Base-by-base conservation (phyloP, 1,284 basidiomycete species). In the Gymnopus androsaceus region DNA sequence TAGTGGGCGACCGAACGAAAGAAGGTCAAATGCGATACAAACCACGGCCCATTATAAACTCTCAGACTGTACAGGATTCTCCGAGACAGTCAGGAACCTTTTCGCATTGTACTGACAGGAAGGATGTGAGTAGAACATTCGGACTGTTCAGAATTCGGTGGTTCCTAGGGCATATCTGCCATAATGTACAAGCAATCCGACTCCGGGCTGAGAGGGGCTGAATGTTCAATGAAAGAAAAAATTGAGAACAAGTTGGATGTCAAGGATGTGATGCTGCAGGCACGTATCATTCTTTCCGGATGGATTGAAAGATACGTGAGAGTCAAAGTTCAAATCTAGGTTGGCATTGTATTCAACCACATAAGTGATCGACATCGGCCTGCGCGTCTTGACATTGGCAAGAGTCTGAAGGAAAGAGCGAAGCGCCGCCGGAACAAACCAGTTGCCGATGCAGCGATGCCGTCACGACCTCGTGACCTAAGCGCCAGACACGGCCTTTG, bases 161-260 rank as follows among this genome's bases (percentile, higher is more conserved):
- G 46, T 48, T 34, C 46, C 46, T 46, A 31, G 30, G 17, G 17
- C n/a, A n/a, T n/a, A n/a, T n/a, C n/a, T n/a, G n/a, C n/a, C n/a
- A n/a, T n/a, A n/a, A n/a, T n/a, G n/a, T n/a, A n/a, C n/a, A n/a
- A n/a, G n/a, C n/a, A n/a, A n/a, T n/a, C n/a, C n/a, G n/a, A n/a
- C n/a, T n/a, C n/a, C 31, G 31, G 31, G 31, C 31, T 33, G 31
- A 33, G 31, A 33, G 31, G 14, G 14, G 19, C 14, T n/a, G 19
- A 17, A 9, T n/a, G 36, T 11, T 5, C 14, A 5, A 15, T 15
- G 36, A 4, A 11, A 38, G 19, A 17, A 17, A 11, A 38, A 11
- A 7, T 11, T 4, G n/a, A 9, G 8, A 33, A 19, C 14, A 30
- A 46, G 45, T 17, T 46, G 27, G 36, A 38, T 46, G 28, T 46